Evolutionary conservation across 2,329 filamentous ascomycete genomes (phyloP).

Genomic region (Lachnellula hyalina): DNA sequence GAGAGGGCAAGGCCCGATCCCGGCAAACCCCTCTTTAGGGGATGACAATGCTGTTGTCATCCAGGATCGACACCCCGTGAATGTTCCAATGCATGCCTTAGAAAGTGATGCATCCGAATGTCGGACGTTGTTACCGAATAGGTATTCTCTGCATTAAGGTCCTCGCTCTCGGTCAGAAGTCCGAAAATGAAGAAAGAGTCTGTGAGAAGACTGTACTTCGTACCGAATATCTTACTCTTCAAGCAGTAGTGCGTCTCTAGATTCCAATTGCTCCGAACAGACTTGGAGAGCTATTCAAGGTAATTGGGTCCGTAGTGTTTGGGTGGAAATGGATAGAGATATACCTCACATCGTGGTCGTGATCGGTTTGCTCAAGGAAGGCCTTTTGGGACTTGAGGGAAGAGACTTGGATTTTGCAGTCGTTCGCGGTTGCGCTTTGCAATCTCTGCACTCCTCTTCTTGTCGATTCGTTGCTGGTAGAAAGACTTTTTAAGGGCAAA

Average conservation of each 20-base stretch:
- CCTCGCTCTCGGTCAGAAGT: neutral
- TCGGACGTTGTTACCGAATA: conserved; percentile 4
- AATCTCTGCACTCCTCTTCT: conserved; percentile 70
- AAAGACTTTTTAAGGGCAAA: conserved; percentile 86
- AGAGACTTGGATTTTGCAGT: conserved; percentile 69
- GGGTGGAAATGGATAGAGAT: neutral
- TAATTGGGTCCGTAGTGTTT: neutral
- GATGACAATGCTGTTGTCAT: conserved; percentile 1
- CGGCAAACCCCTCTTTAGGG: too few relatives aligned
- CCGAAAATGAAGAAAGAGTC: neutral
- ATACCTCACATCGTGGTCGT: neutral
- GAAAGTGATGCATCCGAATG: neutral
- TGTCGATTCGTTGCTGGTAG: conserved; percentile 77
- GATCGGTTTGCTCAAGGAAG: conserved; percentile 32
- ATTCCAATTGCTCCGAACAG: neutral
- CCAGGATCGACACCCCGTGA: conserved; percentile 14
- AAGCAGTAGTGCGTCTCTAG: neutral
- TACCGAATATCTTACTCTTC: neutral
- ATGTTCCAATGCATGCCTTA: neutral
- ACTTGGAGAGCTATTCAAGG: neutral
- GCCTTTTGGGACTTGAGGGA: conserved; percentile 77
- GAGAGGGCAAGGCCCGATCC: conserved; percentile 20
- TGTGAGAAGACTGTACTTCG: conserved; percentile 23
- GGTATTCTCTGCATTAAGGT: conserved; percentile 4
- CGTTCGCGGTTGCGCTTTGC: conserved; percentile 79